These are phyloP conservation scores for Saccharomycopsis fodiens DNA, from an alignment of 805 yeast genomes.

Conservation along the genomic window DNA sequence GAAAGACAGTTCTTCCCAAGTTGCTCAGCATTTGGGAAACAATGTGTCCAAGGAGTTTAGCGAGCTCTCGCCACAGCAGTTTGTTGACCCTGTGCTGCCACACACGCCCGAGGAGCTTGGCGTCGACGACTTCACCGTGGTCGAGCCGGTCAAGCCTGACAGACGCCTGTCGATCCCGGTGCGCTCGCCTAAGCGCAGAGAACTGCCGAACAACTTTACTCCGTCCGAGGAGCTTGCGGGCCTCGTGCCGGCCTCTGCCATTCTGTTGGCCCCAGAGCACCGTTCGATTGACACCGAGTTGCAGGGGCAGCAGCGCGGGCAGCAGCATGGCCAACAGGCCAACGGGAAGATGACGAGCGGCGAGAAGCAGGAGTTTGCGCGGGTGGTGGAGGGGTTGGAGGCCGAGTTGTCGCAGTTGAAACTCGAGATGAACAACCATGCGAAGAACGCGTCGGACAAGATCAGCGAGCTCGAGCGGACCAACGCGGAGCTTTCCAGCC, in stretches of 20 bases:
- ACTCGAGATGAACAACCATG: conserved; percentile 40
- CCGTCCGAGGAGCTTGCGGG: conserved; percentile 8
- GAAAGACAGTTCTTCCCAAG: background rate
- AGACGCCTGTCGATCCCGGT: conserved; percentile 7
- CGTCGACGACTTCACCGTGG: background rate
- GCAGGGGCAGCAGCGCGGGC: background rate
- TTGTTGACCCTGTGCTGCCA: conserved; percentile 1
- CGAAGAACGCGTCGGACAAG: conserved; percentile 48
- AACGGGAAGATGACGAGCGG: background rate
- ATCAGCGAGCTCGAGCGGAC: conserved; percentile 39
- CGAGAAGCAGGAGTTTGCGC: conserved; percentile 25
- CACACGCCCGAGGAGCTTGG: conserved; percentile 4
- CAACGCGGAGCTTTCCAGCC: conserved; percentile 23
- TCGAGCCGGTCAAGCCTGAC: conserved; percentile 2
- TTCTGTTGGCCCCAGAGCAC: conserved; percentile 1
- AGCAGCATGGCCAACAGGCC: background rate
- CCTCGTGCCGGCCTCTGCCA: conserved; percentile 13
- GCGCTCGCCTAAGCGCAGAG: conserved; percentile 10
- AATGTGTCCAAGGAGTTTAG: background rate
- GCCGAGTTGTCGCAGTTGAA: conserved; percentile 32
- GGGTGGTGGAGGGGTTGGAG: conserved; percentile 28
- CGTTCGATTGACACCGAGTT: conserved; percentile 5
- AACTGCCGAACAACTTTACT: background rate
- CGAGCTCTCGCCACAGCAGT: background rate
- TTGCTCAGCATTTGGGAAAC: no score